Base-by-base conservation (phyloP, 176 grass and related monocot species). In the Otatea glauca region DNA sequence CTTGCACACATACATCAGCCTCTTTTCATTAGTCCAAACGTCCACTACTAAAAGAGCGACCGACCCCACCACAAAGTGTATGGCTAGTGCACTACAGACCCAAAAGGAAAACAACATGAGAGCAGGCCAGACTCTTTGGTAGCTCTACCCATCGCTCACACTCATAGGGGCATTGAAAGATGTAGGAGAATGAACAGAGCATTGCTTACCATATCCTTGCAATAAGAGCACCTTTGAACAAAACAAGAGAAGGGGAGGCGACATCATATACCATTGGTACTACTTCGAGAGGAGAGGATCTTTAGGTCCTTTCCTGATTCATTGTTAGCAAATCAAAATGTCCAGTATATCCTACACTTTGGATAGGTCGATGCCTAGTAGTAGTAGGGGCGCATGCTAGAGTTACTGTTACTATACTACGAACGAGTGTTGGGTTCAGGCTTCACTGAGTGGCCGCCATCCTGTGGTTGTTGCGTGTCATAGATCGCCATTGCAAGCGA, bases 401-500 rank as follows among this genome's bases (percentile, higher is more conserved):
- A 21, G 54, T 17, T 71, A 6, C 17, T 71, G 43, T 77, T 44
- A 72, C 66, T 86, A 58, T 92, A 81, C 88, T 94, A 97, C 2
- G 86, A 90, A 37, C 90, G 84, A 48, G 83, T 77, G 78, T 92
- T 92, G 27, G 94, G 92, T 66, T 97, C 94, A 72, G 68, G 94
- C 75, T 94, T 97, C 51, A 97, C 83, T 12, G 83, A 60, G 77
- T 88, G 84, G 20, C 62, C 67, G 20, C 62, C 67, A 34, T 94
- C 89, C 53, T 83, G 89, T 72, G 87, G 66, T 60, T 92, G 84
- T 53, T 97, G 89, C 5, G 88, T 89, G 75, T 92, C 94, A 43
- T 97, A 97, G 70, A 97, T 94, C 0, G 94, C 94, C 92, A 94
- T 92, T 9, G 92, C 94, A 66, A 97, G 94, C 0, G 94, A 97